Evolutionary conservation across 805 yeast genomes (phyloP), one percentile per base, ranked within the genome.

Genomic region (Kuraishia capsulata): DNA sequence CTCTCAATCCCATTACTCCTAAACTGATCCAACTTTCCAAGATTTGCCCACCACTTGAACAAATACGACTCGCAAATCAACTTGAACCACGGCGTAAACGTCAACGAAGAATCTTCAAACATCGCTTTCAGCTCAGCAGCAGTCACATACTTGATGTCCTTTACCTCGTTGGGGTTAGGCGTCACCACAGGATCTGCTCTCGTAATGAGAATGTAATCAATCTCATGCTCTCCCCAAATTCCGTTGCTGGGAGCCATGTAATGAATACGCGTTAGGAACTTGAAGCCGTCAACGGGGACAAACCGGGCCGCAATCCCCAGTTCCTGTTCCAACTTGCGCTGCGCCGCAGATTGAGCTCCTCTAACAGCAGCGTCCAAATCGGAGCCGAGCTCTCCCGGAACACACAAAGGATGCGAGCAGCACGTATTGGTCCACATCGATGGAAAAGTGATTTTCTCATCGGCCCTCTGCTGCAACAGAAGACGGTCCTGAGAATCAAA

Each of bases 371-470:
- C 62, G 4, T 64, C 59, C 42, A 89, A 66, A 28, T 59, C 59
- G 31, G 64, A 53, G 9, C 97, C 97, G 54, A 88, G 65, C 60
- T 92, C 99, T 28, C 76, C 65, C 29, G 79, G 72, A 26, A 87
- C 76, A 39, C 96, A 87, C 38, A 92, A 68, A 8, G 99, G 99
- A 58, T 92, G 99, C 1, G 97, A 89, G 60, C 99, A 92, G 63
- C 99, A 92, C 2, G 99, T 92, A 59, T 92, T 92, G 20, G 99
- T 92, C 99, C 99, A 92, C 81, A 89, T 78, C 42, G 78, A 78
- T 1, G 97, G 95, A 61, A 92, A 92, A 1, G 99, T 92, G 64
- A 92, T 92, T 60, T 92, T 92, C 57, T 92, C 97, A 36, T 79
- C 78, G 0, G 99, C 97, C 50, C 99, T 78, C 64, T 90, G 97